Evolutionary conservation across 306 rosid species (phyloP).

Genomic region (Purshia tridentata): DNA sequence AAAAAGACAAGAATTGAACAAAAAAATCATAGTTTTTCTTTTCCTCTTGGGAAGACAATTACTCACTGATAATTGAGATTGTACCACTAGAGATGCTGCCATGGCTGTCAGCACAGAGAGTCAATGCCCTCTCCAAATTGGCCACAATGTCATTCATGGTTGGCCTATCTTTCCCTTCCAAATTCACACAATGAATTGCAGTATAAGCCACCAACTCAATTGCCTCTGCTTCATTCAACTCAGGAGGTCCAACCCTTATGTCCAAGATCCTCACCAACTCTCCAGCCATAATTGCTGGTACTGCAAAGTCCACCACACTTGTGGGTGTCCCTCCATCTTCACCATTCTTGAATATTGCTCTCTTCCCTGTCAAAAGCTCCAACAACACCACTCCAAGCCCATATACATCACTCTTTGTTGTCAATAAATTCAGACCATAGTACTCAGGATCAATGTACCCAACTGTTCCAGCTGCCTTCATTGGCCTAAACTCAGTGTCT

Average conservation of each 20-base stretch:
- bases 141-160: constrained; percentile 81
- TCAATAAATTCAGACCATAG: constrained; percentile 78
- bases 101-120: constrained; percentile 54
- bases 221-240: constrained; percentile 63
- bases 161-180: constrained; percentile 96
- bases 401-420: constrained; percentile 89
- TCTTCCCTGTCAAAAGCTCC: constrained; percentile 87
- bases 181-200: constrained; percentile 77
- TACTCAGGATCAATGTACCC: constrained; percentile 98
- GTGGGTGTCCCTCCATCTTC: constrained; percentile 58
- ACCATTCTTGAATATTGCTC: constrained; percentile 66
- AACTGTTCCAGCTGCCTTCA: constrained; percentile 76
- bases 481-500: constrained; percentile 42
- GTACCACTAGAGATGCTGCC: constrained; percentile 68
- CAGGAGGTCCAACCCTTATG: constrained; percentile 62
- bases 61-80: constrained; percentile 43
- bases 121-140: constrained; percentile 72
- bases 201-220: constrained; percentile 77
- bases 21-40: constrained; percentile 23
- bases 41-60: not conserved
- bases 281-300: constrained; percentile 72
- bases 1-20: constrained; percentile 22
- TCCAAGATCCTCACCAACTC: constrained; percentile 68
- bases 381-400: constrained; percentile 85
- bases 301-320: constrained; percentile 75